Percentiles rank a stretch among this genome's conserved stretches.
Conservation (phyloP, 768 basidiomycete genomes). For the Tylopilus subfusipes region DNA sequence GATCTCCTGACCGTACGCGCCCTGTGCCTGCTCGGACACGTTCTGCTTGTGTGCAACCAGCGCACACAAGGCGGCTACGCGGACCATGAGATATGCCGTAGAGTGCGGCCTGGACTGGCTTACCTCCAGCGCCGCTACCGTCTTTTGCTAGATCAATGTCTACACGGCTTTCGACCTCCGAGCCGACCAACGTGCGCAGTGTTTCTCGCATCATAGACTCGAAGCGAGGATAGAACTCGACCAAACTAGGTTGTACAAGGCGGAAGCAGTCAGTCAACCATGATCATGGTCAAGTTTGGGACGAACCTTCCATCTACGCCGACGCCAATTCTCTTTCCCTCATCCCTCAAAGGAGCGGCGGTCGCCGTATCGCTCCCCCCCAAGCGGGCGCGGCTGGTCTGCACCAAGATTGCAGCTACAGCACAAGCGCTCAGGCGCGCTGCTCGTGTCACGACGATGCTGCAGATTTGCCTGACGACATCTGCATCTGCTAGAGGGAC, state of each 20-base stretch:
- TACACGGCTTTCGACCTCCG: conserved; percentile 73
- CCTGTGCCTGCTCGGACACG: conserved; percentile 10
- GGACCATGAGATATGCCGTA: conserved; percentile 3
- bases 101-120: conserved; percentile 24
- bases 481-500: conserved; percentile 62
- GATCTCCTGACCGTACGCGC: conserved; percentile 5
- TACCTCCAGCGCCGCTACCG: conserved; percentile 96
- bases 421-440: conserved; percentile 83
- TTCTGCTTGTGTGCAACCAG: conserved; percentile 38
- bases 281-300: background rate
- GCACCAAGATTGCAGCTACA: conserved; percentile 78
- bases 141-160: conserved; percentile 94
- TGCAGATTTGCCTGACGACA: conserved; percentile 78
- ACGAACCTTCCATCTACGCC: conserved; percentile 91
- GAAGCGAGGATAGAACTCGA: conserved; percentile 91
- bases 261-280: background rate
- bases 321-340: conserved; percentile 59
- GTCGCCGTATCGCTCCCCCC: conserved; percentile 31
- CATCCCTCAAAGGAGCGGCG: conserved; percentile 22
- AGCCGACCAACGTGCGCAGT: conserved; percentile 70
- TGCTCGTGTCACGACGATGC: conserved; percentile 76
- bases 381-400: conserved; percentile 68
- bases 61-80: conserved; percentile 80
- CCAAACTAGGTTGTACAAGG: conserved; percentile 49
- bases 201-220: conserved; percentile 71